A percentile compares a stretch with the other conserved stretches of the same genome.
Evolutionary conservation across 495 filamentous ascomycete species (phyloP).

Genomic region (Cercophora newfieldiana): DNA sequence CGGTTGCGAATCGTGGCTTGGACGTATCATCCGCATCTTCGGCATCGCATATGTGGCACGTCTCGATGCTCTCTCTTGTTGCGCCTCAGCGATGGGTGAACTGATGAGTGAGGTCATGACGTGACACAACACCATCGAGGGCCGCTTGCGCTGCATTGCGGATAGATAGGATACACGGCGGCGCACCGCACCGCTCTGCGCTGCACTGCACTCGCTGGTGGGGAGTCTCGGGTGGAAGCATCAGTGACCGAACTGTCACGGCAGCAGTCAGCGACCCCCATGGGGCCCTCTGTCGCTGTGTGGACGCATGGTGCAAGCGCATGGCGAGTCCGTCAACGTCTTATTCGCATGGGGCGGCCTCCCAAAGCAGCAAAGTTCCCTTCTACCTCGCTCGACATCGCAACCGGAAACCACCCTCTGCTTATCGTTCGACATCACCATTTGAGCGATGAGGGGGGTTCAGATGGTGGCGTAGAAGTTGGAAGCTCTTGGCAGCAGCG

Average conservation of each 20-base stretch:
- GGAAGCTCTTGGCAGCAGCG: background rate
- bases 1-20: conserved; percentile 33
- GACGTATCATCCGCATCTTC: conserved; percentile 21
- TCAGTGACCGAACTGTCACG: background rate
- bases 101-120: conserved; percentile 9
- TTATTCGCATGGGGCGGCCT: conserved; percentile 9
- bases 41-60: conserved; percentile 8
- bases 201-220: background rate
- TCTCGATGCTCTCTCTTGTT: background rate
- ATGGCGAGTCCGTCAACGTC: conserved; percentile 15
- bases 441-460: background rate
- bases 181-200: background rate
- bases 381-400: too few species aligned
- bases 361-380: conserved; percentile 10
- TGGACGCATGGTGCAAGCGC: background rate
- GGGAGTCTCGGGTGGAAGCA: background rate
- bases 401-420: too few species aligned
- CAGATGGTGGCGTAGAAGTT: background rate
- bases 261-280: background rate
- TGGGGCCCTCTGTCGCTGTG: background rate
- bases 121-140: background rate
- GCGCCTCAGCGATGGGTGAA: background rate
- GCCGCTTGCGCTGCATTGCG: background rate
- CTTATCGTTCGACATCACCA: background rate
- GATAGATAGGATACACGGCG: background rate